Percentiles rank a stretch among this genome's conserved stretches.
Conservation (phyloP, 2,329 filamentous ascomycete species). For the Alternaria burnsii region DNA sequence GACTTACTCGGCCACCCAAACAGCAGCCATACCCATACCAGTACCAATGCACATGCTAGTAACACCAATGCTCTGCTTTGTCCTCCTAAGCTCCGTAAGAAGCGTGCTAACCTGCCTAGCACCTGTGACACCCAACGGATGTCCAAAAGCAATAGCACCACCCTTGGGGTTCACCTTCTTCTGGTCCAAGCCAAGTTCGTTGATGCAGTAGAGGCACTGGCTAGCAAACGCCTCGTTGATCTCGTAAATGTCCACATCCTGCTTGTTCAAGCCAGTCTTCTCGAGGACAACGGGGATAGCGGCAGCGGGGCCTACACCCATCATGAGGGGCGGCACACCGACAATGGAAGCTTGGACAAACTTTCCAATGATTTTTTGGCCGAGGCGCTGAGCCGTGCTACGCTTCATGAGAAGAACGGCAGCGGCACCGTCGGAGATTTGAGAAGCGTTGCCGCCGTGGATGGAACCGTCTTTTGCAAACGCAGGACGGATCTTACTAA, state of each 20-base stretch:
- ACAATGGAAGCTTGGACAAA: conserved; percentile 86
- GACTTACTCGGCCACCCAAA: conserved; percentile 89
- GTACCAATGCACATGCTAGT: conserved; percentile 98
- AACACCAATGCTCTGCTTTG: conserved; percentile 83
- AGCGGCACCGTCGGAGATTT: conserved; percentile 92
- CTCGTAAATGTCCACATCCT: conserved; percentile 94
- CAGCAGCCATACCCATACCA: conserved; percentile 94
- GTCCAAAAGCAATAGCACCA: conserved; percentile 93
- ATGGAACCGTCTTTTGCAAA: conserved; percentile 93
- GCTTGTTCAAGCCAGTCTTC: conserved; percentile 83
- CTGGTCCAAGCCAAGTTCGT: conserved; percentile 81
- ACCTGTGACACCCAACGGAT: conserved; percentile 93
- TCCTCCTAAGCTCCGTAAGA: conserved; percentile 87
- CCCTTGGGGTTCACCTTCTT: conserved; percentile 98
- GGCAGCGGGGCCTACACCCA: conserved; percentile 96
- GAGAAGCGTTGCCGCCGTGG: conserved; percentile 94
- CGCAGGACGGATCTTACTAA: conserved; percentile 89
- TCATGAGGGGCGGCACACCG: conserved; percentile 89
- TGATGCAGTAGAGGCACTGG: conserved; percentile 92
- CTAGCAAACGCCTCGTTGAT: conserved; percentile 99
- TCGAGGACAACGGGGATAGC: conserved; percentile 92
- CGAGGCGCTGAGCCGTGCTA: conserved; percentile 84
- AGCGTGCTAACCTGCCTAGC: conserved; percentile 92
- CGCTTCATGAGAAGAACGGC: conserved; percentile 97
- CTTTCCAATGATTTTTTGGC: conserved; percentile 90